phyloP scores from a whole-genome alignment of 116 monocot genomes.

The Cymodocea nodosa region DNA sequence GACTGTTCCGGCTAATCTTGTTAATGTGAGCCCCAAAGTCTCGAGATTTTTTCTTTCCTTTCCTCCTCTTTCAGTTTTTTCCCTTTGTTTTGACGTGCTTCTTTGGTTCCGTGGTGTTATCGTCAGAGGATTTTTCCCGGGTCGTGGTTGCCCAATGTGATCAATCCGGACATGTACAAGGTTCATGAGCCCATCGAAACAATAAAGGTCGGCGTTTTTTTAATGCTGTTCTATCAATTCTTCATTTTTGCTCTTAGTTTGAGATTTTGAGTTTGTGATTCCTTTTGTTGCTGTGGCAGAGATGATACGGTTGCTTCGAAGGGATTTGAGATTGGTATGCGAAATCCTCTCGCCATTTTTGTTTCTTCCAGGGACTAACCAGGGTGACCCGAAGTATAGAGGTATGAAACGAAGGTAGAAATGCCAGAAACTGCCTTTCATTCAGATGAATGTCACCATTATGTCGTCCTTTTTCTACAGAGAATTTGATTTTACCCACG shows the following conservation, averaged over 20 bases:
- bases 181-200: slow-evolving; percentile 10
- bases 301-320: background rate
- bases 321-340: background rate
- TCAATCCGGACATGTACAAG: slow-evolving; percentile 17
- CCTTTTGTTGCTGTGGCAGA: background rate
- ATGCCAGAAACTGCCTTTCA: background rate
- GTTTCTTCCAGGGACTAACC: background rate
- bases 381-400: background rate
- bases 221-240: background rate
- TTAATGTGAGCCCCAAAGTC: background rate
- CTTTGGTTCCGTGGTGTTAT: background rate
- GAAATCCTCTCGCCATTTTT: background rate
- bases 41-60: background rate
- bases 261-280: background rate
- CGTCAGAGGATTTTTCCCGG: slow-evolving; percentile 11
- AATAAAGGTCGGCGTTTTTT: slow-evolving; percentile 2
- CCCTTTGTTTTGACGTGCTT: background rate
- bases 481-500: background rate
- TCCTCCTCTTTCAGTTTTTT: background rate
- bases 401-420: background rate
- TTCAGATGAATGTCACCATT: background rate
- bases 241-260: background rate
- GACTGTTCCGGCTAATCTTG: slow-evolving; percentile 2
- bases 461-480: background rate
- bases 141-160: slow-evolving; percentile 12